Evolutionary conservation across 352 stramenopile species (phyloP).

Genomic region (Globisporangium cystogenes): DNA sequence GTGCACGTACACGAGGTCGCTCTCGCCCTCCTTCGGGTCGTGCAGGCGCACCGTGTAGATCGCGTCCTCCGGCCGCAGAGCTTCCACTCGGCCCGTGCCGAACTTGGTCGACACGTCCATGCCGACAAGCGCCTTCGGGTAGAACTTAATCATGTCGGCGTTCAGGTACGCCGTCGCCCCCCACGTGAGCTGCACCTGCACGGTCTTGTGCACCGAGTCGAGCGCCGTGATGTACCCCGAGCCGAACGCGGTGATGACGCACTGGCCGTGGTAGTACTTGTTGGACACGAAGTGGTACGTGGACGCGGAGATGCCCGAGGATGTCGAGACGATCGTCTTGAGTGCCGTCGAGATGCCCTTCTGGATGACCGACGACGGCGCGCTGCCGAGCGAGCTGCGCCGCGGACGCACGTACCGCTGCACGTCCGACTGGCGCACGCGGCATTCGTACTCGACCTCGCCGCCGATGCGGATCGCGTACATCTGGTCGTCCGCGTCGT

Average conservation of each 20-base stretch:
- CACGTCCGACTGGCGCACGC: slow-evolving; percentile 34
- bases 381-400: slow-evolving; percentile 20
- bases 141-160: slow-evolving; percentile 56
- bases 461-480: slow-evolving; percentile 45
- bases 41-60: slow-evolving; percentile 79
- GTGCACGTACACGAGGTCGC: slow-evolving; percentile 65
- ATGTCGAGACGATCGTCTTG: slow-evolving; percentile 59
- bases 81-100: slow-evolving; percentile 51
- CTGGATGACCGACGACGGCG: slow-evolving; percentile 31
- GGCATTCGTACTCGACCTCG: slow-evolving; percentile 31
- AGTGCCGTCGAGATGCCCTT: slow-evolving; percentile 40
- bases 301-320: slow-evolving; percentile 33
- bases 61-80: slow-evolving; percentile 49
- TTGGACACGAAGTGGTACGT: slow-evolving; percentile 58
- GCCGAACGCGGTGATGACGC: slow-evolving; percentile 66
- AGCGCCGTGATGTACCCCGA: slow-evolving; percentile 51
- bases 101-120: slow-evolving; percentile 81
- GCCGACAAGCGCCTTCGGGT: slow-evolving; percentile 65
- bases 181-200: slow-evolving; percentile 61
- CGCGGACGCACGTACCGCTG: slow-evolving; percentile 28
- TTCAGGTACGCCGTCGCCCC: slow-evolving; percentile 53
- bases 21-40: slow-evolving; percentile 30
- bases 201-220: slow-evolving; percentile 37
- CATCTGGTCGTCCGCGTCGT: slow-evolving; percentile 37
- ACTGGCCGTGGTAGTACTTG: slow-evolving; percentile 69